phyloP scores from a whole-genome alignment of 768 basidiomycete genomes.

The Tricholoma hemisulphureum region DNA sequence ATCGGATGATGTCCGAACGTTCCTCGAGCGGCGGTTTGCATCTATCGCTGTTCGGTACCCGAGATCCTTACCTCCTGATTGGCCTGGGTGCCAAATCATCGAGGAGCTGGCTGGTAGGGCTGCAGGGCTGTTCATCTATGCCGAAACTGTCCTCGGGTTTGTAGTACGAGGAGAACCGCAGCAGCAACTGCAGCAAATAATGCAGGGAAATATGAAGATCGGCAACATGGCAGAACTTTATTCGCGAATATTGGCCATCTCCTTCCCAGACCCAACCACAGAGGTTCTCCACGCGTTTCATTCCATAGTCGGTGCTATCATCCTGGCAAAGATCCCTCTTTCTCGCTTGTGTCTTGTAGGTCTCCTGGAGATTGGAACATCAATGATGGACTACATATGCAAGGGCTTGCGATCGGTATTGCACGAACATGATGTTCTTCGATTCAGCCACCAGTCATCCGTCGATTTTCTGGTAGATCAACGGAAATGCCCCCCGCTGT shows the following conservation, averaged over 20 bases:
- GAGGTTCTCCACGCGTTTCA: slow-evolving; percentile 13
- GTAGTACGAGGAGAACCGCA: background rate
- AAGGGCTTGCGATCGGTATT: slow-evolving; percentile 22
- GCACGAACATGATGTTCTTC: slow-evolving; percentile 8
- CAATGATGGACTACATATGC: slow-evolving; percentile 17
- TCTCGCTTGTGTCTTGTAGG: background rate
- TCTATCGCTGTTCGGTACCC: background rate
- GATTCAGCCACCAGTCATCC: slow-evolving; percentile 27
- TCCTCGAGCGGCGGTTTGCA: background rate
- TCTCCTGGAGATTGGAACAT: background rate
- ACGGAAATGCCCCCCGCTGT: slow-evolving; percentile 10
- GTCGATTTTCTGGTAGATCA: slow-evolving; percentile 23
- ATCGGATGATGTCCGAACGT: background rate
- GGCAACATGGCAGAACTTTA: slow-evolving; percentile 21
- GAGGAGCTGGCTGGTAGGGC: slow-evolving; percentile 12
- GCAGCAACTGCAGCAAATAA: background rate
- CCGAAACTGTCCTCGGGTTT: slow-evolving; percentile 1
- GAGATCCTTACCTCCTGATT: background rate
- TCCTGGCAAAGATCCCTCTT: slow-evolving; percentile 22
- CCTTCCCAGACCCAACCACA: slow-evolving; percentile 9
- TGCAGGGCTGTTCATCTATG: slow-evolving; percentile 8
- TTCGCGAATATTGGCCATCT: slow-evolving; percentile 16
- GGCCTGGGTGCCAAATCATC: slow-evolving; percentile 1
- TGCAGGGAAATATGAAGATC: background rate
- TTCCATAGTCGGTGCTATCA: slow-evolving; percentile 18